These are phyloP conservation scores for Ustilago lituana DNA, from an alignment of 1,284 basidiomycete species.

Conservation along the genomic window DNA sequence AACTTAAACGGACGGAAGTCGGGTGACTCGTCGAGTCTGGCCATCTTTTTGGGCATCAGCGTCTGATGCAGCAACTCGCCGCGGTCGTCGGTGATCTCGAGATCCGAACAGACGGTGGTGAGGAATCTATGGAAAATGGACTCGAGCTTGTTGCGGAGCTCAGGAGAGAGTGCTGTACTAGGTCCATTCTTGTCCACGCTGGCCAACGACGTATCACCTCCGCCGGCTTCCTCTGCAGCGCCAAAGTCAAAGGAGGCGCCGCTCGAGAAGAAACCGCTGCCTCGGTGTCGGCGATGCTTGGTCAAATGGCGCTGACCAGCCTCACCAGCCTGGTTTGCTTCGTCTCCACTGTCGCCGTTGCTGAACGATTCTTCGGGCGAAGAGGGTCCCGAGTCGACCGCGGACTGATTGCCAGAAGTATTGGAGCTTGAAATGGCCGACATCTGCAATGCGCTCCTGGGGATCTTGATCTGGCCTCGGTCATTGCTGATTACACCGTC, in stretches of 20 bases:
- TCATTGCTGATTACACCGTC: conserved; percentile 11
- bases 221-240: conserved; percentile 21
- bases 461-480: conserved; percentile 22
- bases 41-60: conserved; percentile 79
- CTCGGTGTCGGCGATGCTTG: conserved; percentile 47
- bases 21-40: conserved; percentile 75
- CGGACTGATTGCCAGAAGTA: conserved; percentile 33
- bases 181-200: conserved; percentile 29
- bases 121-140: conserved; percentile 90
- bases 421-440: conserved; percentile 34
- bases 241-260: conserved; percentile 46
- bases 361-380: conserved; percentile 50
- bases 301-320: conserved; percentile 18
- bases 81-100: conserved; percentile 90
- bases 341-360: conserved; percentile 47
- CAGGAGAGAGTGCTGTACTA: conserved; percentile 65
- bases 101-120: conserved; percentile 86
- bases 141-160: conserved; percentile 84
- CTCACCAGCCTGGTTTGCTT: conserved; percentile 16
- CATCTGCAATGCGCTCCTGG: conserved; percentile 46
- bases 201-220: conserved; percentile 19
- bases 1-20: conserved; percentile 99
- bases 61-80: conserved; percentile 98
- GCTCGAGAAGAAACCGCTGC: conserved; percentile 52
- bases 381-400: conserved; percentile 42